phyloP scores from a whole-genome alignment of 257 asterid species.

The Nicotiana obtusifolia region DNA sequence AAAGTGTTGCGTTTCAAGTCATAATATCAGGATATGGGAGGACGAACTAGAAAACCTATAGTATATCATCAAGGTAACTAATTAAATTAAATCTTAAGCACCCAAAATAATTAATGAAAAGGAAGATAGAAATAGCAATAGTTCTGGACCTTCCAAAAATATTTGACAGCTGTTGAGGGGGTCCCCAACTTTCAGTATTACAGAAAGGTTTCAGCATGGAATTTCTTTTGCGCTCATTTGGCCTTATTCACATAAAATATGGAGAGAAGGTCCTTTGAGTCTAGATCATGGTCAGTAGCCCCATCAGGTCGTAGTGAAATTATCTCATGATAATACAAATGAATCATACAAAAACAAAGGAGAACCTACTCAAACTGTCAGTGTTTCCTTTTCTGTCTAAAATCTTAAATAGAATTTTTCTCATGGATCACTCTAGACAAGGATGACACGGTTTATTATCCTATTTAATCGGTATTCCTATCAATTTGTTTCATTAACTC shows the following conservation, averaged over 20 bases:
- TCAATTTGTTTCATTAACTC: background rate
- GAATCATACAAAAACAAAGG: background rate
- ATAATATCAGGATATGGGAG: too few relatives aligned
- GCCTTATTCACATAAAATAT: background rate
- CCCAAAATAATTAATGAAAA: background rate
- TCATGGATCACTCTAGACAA: background rate
- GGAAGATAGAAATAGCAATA: background rate
- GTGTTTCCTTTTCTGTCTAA: background rate
- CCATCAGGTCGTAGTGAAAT: background rate
- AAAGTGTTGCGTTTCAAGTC: background rate
- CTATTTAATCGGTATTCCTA: background rate
- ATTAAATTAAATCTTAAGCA: background rate
- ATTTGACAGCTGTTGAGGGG: background rate
- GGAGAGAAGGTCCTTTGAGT: background rate
- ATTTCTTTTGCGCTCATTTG: background rate
- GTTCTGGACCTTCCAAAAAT: background rate
- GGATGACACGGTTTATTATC: background rate
- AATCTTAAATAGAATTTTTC: background rate
- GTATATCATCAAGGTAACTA: background rate
- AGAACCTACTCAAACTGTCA: background rate
- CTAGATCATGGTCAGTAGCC: background rate
- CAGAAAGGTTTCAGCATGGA: background rate
- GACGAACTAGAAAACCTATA: background rate
- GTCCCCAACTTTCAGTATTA: background rate
- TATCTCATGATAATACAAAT: constrained; percentile 1